Evolutionary conservation across 768 basidiomycete genomes (phyloP).

Genomic region (Sutorius australiensis): DNA sequence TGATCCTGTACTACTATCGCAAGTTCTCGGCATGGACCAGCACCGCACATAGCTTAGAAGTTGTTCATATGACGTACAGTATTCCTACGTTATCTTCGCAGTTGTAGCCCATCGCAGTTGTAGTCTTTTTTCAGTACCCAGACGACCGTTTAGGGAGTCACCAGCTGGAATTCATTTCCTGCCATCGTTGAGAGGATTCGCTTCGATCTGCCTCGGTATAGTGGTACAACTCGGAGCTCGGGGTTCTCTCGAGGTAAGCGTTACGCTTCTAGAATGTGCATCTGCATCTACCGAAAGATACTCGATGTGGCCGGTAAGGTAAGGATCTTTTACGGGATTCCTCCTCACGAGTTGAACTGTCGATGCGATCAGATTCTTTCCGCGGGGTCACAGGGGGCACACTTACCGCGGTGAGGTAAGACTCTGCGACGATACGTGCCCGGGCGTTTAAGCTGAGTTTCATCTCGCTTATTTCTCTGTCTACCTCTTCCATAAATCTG

Average conservation of each 20-base stretch:
- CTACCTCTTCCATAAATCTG: constrained; percentile 99
- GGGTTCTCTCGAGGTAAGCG: constrained; percentile 1
- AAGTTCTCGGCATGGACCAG: constrained; percentile 23
- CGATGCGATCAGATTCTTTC: constrained; percentile 3
- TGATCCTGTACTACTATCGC: constrained; percentile 21
- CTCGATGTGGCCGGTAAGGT: constrained; percentile 12
- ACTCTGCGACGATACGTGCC: constrained; percentile 95
- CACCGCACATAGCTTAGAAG: constrained; percentile 20
- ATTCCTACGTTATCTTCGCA: constrained; percentile 19
- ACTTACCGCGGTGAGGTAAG: constrained; percentile 86
- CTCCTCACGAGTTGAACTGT: constrained; percentile 27
- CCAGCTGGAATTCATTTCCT: constrained; percentile 5
- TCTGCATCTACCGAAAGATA: constrained; percentile 16
- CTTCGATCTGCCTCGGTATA: constrained; percentile 6
- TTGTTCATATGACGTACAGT: constrained; percentile 14
- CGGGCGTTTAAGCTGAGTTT: constrained; percentile 95
- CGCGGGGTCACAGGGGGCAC: neutral
- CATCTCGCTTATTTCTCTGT: constrained; percentile 99
- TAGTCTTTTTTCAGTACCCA: constrained; percentile 12
- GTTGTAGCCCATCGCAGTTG: constrained; percentile 20
- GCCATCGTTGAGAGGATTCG: neutral
- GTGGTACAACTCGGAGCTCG: constrained; percentile 16
- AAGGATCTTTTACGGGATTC: neutral
- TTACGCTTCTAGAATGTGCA: constrained; percentile 16
- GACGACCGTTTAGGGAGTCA: constrained; percentile 3